These are phyloP conservation scores for Mollisia scopiformis DNA, from an alignment of 2,329 filamentous ascomycete species.

Conservation along the genomic window DNA sequence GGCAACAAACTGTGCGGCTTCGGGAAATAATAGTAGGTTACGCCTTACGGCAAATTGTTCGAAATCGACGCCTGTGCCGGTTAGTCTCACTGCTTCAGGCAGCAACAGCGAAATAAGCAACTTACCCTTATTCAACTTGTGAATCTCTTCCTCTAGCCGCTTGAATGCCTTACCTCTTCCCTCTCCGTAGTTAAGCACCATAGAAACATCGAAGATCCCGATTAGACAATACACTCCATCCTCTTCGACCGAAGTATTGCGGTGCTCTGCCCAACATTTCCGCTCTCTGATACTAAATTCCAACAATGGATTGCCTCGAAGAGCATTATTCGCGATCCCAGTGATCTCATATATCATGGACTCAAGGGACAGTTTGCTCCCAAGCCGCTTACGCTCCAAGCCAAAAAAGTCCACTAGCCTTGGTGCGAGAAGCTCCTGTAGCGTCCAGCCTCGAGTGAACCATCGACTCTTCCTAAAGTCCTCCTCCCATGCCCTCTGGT, in stretches of 20 bases:
- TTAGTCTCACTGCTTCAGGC: conserved; percentile 18
- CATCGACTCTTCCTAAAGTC: conserved; percentile 7
- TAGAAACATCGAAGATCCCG: conserved; percentile 47
- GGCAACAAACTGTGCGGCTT: conserved; percentile 36
- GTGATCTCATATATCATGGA: conserved; percentile 19
- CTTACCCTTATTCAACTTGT: conserved; percentile 12
- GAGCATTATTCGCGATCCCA: conserved; percentile 17
- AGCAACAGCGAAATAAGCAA: conserved; percentile 9
- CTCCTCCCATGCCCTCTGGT: conserved; percentile 9
- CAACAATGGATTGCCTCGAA: conserved; percentile 35
- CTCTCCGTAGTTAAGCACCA: conserved; percentile 46
- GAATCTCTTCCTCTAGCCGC: conserved; percentile 9
- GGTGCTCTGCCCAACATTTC: conserved; percentile 45
- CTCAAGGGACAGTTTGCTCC: conserved; percentile 18
- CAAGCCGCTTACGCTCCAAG: conserved; percentile 18
- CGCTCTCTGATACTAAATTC: conserved; percentile 39
- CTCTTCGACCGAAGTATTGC: conserved; percentile 40
- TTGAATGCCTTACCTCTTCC: conserved; percentile 13
- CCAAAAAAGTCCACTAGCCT: conserved; percentile 9
- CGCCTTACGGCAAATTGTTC: conserved; percentile 35
- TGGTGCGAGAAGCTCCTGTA: conserved; percentile 22
- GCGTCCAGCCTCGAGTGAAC: conserved; percentile 25
- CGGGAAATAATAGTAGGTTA: conserved; percentile 32
- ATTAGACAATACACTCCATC: conserved; percentile 48
- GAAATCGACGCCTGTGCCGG: conserved; percentile 3